Base-by-base conservation (phyloP, 768 basidiomycete genomes). In the Hygrocybe punicea region DNA sequence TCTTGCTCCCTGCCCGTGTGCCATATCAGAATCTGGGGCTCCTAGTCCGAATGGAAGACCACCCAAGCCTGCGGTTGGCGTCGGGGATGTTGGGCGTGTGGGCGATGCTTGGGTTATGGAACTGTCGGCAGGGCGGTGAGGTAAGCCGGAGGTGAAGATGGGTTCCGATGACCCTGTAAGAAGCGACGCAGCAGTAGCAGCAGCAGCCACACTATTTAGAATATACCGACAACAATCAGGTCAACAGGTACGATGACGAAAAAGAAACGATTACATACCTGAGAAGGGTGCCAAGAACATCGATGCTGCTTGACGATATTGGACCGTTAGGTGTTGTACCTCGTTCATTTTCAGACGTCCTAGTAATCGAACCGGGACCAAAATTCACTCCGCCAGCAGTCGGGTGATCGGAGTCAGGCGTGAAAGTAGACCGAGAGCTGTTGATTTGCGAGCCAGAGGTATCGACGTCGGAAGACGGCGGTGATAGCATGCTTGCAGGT, bases 141-240 rank as follows among this genome's bases (percentile, higher is more conserved):
- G 80, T 73, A 52, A 85, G 76, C 81, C 78, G 21, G 85, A 78
- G 36, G 81, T 78, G 55, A 87, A 78, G 44, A 89, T 80, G 10
- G 84, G 79, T 49, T 86, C 82, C 4, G 84, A 82, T 21, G 84
- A 81, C 35, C 88, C 88, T 1, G 86, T 85, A n/a, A 90, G 78
- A 25, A 91, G 78, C 3, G 91, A 93, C 7, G 89, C 89, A 1
- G 91, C 91, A 1, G 91, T 92, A n/a, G 91, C 91, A 9, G 91
- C 89, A n/a, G 91, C 90, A 3, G 91, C 91, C 33, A 93, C 91
- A 63, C 91, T 89, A 60, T 49, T n/a, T n/a, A n/a, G n/a, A 67
- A 17, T 16, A 40, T 4, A 9, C 49, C 7, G 53, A 50, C 29
- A 39, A 13, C 6, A 39, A 51, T 40, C 47, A 21, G 42, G 33